Base-by-base conservation (phyloP, 192 early-diverging fungal genomes). In the Gryganskiella cystojenkinii region DNA sequence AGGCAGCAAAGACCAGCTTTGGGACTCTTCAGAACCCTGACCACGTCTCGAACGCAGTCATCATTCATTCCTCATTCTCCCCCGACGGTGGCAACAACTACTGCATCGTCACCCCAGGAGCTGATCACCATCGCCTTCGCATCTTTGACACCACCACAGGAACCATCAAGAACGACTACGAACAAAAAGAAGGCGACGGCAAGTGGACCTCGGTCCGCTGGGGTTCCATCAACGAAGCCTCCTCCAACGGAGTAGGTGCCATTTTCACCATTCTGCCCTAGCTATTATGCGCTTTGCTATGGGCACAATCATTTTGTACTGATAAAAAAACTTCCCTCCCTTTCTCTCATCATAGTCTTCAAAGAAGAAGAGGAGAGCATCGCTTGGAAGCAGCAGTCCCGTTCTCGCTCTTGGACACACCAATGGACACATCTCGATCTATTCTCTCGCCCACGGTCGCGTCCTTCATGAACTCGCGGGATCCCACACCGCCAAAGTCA, bases 81-180 rank as follows among this genome's bases (percentile, higher is more conserved):
- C 69, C 74, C 22, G 61, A 69, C 27, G 69, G 73, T 30, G 69
- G 65, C 56, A 70, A 80, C 37, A 74, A 79, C 64, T 87, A 84
- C 71, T 83, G 83, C 56, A 75, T 87, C 44, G 83, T 89, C 34
- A 89, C 82, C 11, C 85, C 82, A 24, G 79, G 82, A 70, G 67
- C 86, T 59, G 87, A 89, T 82, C 82, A 80, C 54, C 78, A 84
- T 55, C 84, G 84, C 45, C 73, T 89, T 13, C 81, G 85, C 31
- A 71, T 88, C 57, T 88, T 88, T 45, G 84, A 89, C 28, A 73
- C 82, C 22, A 71, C 79, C 61, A 79, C 79, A 22, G 80, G 83
- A 44, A 85, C 68, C 49, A 78, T 87, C 35, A 89, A 81, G 52
- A 81, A 83, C 58, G 83, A 85, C 58, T 85, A 82, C 44, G 81